Base-by-base conservation (phyloP, 371 early-diverging fungal genomes). In the Choanephora cucurbitarum region DNA sequence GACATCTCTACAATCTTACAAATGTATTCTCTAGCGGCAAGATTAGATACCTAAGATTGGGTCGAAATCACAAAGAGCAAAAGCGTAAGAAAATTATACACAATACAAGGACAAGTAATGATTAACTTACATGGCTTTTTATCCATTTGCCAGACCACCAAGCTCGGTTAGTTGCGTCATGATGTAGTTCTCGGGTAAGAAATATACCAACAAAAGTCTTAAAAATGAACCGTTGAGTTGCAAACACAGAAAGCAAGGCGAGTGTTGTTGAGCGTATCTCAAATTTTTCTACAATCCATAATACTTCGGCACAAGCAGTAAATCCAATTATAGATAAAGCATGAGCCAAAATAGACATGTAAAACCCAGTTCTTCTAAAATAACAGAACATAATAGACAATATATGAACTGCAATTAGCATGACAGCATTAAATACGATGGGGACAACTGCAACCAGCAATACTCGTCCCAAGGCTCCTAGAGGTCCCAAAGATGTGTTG, bases 91-190 rank as follows among this genome's bases (percentile, higher is more conserved):
- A 28, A 7, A 5, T 7, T 28, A 28, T 28, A 5, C 28, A 28
- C n/a, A n/a, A n/a, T n/a, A n/a, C n/a, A n/a, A n/a, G 7, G 28
- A 5, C 19, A 31, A 11, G 9, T n/a, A 21, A n/a, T 15, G 3
- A 28, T 13, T 15, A 28, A 43, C 45, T 68, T 72, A 77, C 78
- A 46, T 69, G 58, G 49, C 71, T 72, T 42, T 55, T 58, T 24
- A 58, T 75, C 93, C 95, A 94, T 45, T 79, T 81, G 28, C 95
- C 95, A 2, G 88, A 87, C 95, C 93, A 94, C 93, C 93, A 93
- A n/a, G 92, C 90, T 49, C 84, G 73, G 62, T 92, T 91, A 21
- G 90, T 83, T 59, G 83, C 85, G 60, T 89, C 90, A 58, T 91
- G 84, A 45, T 85, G 85, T 67, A 88, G 79, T 66, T 92, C 92